These are phyloP conservation scores for Aspergillus mulundensis DNA, from an alignment of 495 filamentous ascomycete species.

Conservation along the genomic window DNA sequence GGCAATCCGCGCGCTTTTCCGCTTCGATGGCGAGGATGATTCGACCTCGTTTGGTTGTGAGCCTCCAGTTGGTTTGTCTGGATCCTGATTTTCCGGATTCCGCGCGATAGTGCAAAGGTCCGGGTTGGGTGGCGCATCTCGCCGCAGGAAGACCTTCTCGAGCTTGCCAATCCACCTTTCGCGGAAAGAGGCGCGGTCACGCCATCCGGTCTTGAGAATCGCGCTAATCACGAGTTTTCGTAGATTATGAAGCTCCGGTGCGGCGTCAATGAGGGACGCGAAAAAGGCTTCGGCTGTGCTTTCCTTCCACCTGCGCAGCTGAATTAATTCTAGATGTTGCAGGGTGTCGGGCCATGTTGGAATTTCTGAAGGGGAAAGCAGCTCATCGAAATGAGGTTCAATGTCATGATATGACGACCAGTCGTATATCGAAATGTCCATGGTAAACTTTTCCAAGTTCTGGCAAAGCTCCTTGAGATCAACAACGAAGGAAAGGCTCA, in stretches of 20 bases:
- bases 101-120: slow-evolving; percentile 23
- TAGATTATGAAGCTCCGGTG: slow-evolving; percentile 56
- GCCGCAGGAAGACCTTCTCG: slow-evolving; percentile 60
- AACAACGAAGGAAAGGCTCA: slow-evolving; percentile 68
- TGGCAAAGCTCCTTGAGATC: slow-evolving; percentile 59
- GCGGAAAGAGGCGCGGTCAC: slow-evolving; percentile 68
- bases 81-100: not conserved
- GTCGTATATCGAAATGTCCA: slow-evolving; percentile 69
- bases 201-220: slow-evolving; percentile 72
- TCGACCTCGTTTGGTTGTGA: not conserved
- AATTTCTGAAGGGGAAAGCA: slow-evolving; percentile 55
- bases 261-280: slow-evolving; percentile 65
- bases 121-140: slow-evolving; percentile 46
- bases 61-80: not conserved
- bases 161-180: slow-evolving; percentile 67
- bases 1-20: slow-evolving; percentile 40
- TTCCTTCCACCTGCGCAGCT: slow-evolving; percentile 66
- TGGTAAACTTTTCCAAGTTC: slow-evolving; percentile 59
- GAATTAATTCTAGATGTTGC: slow-evolving; percentile 63
- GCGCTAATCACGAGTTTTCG: slow-evolving; percentile 65
- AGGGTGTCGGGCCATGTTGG: slow-evolving; percentile 73
- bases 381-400: slow-evolving; percentile 62
- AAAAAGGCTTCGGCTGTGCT: slow-evolving; percentile 70
- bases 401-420: slow-evolving; percentile 58
- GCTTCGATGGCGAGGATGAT: slow-evolving; percentile 29